Conservation (phyloP, 176 grass and related monocot genomes). For the Puya raimondii region DNA sequence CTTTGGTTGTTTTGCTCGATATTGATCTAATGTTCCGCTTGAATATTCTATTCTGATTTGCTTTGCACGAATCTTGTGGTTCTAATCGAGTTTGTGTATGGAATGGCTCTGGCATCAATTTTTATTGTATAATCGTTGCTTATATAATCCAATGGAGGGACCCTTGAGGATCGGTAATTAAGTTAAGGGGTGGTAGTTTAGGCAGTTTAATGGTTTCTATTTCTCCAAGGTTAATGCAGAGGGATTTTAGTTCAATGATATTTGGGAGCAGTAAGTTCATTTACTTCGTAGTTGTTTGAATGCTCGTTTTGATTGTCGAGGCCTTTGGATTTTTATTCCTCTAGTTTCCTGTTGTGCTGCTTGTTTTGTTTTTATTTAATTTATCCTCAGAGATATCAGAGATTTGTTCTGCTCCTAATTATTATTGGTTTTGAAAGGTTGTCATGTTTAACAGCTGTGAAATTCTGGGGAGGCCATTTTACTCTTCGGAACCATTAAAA, state of each 20-base stretch:
- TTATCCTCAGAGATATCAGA: too few relatives aligned
- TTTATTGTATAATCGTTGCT: too few relatives aligned
- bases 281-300: not conserved
- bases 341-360: not conserved
- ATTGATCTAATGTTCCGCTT: too few relatives aligned
- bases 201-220: not conserved
- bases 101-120: too few relatives aligned
- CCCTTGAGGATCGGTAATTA: too few relatives aligned
- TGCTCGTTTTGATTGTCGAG: not conserved
- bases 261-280: conserved; percentile 25
- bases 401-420: not conserved
- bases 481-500: conserved; percentile 13
- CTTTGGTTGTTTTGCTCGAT: too few relatives aligned
- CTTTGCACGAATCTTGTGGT: too few relatives aligned
- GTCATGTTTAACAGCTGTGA: conserved; percentile 22
- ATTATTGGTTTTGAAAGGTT: conserved; percentile 16
- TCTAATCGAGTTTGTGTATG: too few relatives aligned
- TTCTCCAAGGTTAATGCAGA: conserved; percentile 11
- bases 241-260: conserved; percentile 18
- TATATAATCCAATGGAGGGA: too few relatives aligned
- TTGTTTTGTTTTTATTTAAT: not conserved
- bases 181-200: too few relatives aligned
- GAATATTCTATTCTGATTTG: too few relatives aligned
- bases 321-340: not conserved
- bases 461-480: conserved; percentile 7